Evolutionary conservation across 495 filamentous ascomycete genomes (phyloP), one percentile per base, ranked within the genome.

Genomic region (Lasiosphaeria hispida): DNA sequence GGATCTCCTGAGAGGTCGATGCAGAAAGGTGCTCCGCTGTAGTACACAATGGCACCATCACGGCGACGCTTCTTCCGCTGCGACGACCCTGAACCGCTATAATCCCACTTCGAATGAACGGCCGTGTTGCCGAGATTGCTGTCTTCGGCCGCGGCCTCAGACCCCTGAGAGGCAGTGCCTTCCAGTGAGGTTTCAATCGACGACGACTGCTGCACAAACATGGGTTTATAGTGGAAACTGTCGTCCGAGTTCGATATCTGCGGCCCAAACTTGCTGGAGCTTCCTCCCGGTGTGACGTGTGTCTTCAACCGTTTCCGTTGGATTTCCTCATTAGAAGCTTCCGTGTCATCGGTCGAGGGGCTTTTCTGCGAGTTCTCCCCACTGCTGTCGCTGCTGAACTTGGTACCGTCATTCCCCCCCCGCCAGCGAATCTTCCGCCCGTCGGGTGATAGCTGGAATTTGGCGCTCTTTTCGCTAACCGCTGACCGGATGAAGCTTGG

Each of bases 31-130:
- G 85, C 84, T 19, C 83, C 82, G 53, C 85, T 87, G 69, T 92
- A 93, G 66, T 87, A 93, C 47, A 91, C 87, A 62, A 92, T 90
- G 15, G 89, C 86, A 10, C 90, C 89, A 63, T 83, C 85, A 14
- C 78, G 78, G 10, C 71, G 74, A 37, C 71, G 74, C 50, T 63
- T 77, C 59, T 72, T 73, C 51, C 76, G 71, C 49, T 73, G 72
- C 19, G 71, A 68, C 36, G 71, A 69, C 44, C 72, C 76, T 30
- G 69, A 79, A 40, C 75, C 71, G 60, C 75, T 78, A 33, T 71
- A 72, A 38, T 68, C 70, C 70, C 67, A 74, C 53, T 60, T 63
- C 18, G 74, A 77, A 30, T 30, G 23, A 30, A 30, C 23, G 5
- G 23, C 23, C 23, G 23, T 30, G 41, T 61, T 62, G 15, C 48